Conservation (phyloP, 345 rosid species). For the Lagerstroemia speciosa region DNA sequence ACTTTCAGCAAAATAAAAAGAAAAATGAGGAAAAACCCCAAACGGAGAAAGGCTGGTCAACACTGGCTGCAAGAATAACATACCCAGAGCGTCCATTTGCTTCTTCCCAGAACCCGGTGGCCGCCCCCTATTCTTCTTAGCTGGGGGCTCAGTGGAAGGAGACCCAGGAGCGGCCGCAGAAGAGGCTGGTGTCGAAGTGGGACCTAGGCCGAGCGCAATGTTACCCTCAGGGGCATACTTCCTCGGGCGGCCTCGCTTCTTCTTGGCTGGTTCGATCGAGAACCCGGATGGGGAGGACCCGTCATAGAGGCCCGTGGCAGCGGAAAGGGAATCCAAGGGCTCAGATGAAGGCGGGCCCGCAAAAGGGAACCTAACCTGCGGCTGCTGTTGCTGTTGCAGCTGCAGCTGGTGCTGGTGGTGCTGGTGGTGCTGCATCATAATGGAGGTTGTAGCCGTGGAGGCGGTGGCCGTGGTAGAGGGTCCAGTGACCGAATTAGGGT, state of each 20-base stretch:
- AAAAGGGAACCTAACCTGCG: conserved; percentile 25
- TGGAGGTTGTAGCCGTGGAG: not conserved
- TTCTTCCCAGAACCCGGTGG: conserved; percentile 92
- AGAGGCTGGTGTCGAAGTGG: conserved; percentile 45
- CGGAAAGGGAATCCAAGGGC: conserved; percentile 27
- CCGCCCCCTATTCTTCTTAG: conserved; percentile 71
- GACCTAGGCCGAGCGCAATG: conserved; percentile 68
- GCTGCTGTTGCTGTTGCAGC: conserved; percentile 15
- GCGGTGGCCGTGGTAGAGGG: not conserved
- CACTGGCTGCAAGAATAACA: not conserved
- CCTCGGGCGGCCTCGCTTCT: conserved; percentile 88
- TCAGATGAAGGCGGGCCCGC: conserved; percentile 20
- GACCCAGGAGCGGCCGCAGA: conserved; percentile 28
- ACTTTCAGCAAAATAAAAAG: not conserved
- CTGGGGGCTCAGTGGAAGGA: conserved; percentile 39
- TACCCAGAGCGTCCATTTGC: conserved; percentile 93
- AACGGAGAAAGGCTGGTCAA: not conserved
- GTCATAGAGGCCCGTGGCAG: conserved; percentile 30
- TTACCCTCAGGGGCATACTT: conserved; percentile 78
- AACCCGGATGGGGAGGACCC: conserved; percentile 49
- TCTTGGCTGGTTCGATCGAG: conserved; percentile 49
- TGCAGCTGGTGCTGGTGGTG: too few species aligned
- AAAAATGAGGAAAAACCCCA: not conserved
- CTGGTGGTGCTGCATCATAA: conserved; percentile 17
- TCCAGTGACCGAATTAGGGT: conserved; percentile 5